Evolutionary conservation across 2,329 filamentous ascomycete genomes (phyloP).

Genomic region (Raffaelea arxii): DNA sequence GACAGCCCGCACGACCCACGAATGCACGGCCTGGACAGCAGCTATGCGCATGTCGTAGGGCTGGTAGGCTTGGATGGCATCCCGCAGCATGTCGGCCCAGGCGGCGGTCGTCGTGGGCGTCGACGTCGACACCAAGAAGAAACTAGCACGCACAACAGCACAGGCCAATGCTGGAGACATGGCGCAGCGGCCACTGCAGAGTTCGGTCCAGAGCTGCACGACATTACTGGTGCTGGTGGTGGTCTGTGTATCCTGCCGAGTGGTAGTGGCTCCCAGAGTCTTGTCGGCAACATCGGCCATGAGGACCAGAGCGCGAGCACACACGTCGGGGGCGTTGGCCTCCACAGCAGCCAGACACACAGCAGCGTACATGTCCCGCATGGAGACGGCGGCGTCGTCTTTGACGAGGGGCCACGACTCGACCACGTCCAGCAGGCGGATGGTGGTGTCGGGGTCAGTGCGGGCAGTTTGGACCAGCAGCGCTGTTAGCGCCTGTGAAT

Average conservation of each 20-base stretch:
- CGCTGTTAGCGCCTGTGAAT: no score
- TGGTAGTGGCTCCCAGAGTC: conserved; percentile 24
- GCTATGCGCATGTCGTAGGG: conserved; percentile 57
- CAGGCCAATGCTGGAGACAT: conserved; percentile 35
- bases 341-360: conserved; percentile 24
- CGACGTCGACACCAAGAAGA: conserved; percentile 6
- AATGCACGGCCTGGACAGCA: conserved; percentile 43
- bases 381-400: conserved; percentile 17
- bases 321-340: conserved; percentile 32
- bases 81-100: conserved; percentile 42
- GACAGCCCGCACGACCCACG: conserved; percentile 29
- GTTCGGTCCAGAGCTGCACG: conserved; percentile 7
- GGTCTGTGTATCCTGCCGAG: neutral
- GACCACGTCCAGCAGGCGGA: conserved; percentile 29
- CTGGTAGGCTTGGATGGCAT: conserved; percentile 40
- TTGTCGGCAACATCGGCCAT: conserved; percentile 35
- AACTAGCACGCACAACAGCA: conserved; percentile 36
- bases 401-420: no score
- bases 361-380: conserved; percentile 34
- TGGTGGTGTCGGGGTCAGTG: conserved; percentile 29
- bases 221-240: neutral
- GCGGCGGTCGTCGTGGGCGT: conserved; percentile 6
- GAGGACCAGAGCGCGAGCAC: conserved; percentile 35
- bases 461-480: conserved; percentile 27
- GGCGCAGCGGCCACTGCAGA: conserved; percentile 22